These are phyloP conservation scores for Annulohypoxylon truncatum DNA, from an alignment of 2,329 filamentous ascomycete species.

Conservation along the genomic window DNA sequence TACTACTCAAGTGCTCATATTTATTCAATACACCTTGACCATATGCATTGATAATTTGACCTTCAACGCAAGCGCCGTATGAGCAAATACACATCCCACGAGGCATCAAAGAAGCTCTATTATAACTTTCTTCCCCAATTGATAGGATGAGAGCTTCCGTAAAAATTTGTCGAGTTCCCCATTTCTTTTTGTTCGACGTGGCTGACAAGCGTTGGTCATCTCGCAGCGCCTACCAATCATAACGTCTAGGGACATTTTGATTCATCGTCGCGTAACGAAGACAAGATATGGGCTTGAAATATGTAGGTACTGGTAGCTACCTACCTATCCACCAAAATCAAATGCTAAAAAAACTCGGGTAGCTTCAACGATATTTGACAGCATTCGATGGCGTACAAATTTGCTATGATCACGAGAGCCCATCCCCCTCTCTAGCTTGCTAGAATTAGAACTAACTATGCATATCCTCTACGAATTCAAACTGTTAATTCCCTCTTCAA, in stretches of 20 bases:
- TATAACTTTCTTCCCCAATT: background rate
- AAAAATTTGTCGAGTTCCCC: constrained; percentile 19
- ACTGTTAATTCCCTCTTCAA: constrained; percentile 77
- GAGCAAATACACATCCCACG: background rate
- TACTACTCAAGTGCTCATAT: background rate
- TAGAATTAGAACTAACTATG: background rate
- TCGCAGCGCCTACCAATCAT: constrained; percentile 22
- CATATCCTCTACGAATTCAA: constrained; percentile 56
- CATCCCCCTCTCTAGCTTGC: background rate
- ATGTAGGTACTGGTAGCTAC: background rate
- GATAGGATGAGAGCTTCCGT: constrained; percentile 18
- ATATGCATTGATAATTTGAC: background rate
- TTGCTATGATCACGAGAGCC: background rate
- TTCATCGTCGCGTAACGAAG: constrained; percentile 8
- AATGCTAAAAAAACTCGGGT: background rate
- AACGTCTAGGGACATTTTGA: constrained; percentile 1
- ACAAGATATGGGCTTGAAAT: background rate
- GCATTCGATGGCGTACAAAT: background rate
- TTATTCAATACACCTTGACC: background rate
- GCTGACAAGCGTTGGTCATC: constrained; percentile 33
- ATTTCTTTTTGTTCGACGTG: constrained; percentile 35
- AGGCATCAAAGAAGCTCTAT: background rate
- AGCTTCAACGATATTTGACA: background rate
- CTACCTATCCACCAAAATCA: background rate
- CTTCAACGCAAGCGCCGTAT: background rate